These are phyloP conservation scores for Microstroma glucosiphilum DNA, from an alignment of 1,284 basidiomycete genomes.

Conservation along the genomic window DNA sequence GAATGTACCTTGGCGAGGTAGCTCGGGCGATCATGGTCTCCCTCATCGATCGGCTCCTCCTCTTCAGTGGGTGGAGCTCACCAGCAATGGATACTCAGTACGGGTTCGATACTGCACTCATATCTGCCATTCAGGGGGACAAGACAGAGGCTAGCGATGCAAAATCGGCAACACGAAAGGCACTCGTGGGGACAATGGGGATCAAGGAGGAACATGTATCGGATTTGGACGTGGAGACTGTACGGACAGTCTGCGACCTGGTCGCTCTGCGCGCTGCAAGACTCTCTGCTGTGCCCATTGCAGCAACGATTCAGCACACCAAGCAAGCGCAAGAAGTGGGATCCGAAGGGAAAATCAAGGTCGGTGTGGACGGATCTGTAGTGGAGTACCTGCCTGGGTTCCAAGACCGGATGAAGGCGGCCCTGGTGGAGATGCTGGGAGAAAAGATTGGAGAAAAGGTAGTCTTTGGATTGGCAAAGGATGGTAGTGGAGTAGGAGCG, in stretches of 20 bases:
- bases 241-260: slow-evolving; percentile 69
- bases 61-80: slow-evolving; percentile 76
- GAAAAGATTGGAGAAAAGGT: slow-evolving; percentile 70
- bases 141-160: slow-evolving; percentile 21
- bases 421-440: slow-evolving; percentile 71
- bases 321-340: slow-evolving; percentile 56
- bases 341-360: slow-evolving; percentile 18
- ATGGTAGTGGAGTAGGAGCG: slow-evolving; percentile 84
- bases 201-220: slow-evolving; percentile 55
- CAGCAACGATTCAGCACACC: slow-evolving; percentile 77
- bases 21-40: slow-evolving; percentile 77
- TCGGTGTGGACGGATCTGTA: slow-evolving; percentile 56
- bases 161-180: slow-evolving; percentile 51
- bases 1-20: slow-evolving; percentile 94
- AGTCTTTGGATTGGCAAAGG: slow-evolving; percentile 85
- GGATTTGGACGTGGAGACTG: slow-evolving; percentile 61
- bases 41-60: slow-evolving; percentile 66
- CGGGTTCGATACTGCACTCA: slow-evolving; percentile 83
- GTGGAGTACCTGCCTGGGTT: slow-evolving; percentile 82
- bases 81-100: slow-evolving; percentile 75
- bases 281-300: slow-evolving; percentile 78
- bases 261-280: slow-evolving; percentile 76
- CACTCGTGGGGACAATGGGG: slow-evolving; percentile 63
- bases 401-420: slow-evolving; percentile 67
- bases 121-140: slow-evolving; percentile 72